Evolutionary conservation across 495 filamentous ascomycete species (phyloP).

Genomic region (Xylaria bambusicola): DNA sequence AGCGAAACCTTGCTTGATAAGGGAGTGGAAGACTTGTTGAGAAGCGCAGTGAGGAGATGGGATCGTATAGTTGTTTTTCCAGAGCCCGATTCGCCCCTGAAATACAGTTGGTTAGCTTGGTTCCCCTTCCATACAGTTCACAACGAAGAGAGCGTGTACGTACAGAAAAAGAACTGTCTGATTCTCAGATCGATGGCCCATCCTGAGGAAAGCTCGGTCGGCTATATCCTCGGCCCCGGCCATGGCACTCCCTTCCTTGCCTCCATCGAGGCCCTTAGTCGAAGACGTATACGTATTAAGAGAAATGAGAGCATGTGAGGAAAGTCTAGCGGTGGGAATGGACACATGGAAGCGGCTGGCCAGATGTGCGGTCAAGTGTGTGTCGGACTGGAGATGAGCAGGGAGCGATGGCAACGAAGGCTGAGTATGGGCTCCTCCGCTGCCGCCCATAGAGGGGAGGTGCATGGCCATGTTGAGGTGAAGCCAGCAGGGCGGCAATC

Average conservation of each 20-base stretch:
- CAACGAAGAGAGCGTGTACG: constrained; percentile 35
- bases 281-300: constrained; percentile 92
- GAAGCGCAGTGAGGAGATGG: constrained; percentile 78
- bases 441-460: constrained; percentile 44
- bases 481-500: constrained; percentile 25
- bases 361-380: constrained; percentile 90
- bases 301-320: constrained; percentile 85
- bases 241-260: constrained; percentile 81
- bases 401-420: constrained; percentile 86
- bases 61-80: constrained; percentile 94
- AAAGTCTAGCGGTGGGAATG: constrained; percentile 81
- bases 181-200: constrained; percentile 89
- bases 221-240: constrained; percentile 89
- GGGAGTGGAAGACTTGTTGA: constrained; percentile 87
- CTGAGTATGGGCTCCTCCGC: constrained; percentile 76
- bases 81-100: constrained; percentile 88
- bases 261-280: constrained; percentile 83
- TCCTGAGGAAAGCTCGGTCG: constrained; percentile 74
- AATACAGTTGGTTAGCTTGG: constrained; percentile 28
- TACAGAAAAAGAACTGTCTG: constrained; percentile 92
- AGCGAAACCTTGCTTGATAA: constrained; percentile 90
- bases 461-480: constrained; percentile 46
- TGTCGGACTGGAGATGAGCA: constrained; percentile 91
- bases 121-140: background rate
- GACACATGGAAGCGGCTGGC: constrained; percentile 94